Conservation (phyloP, 257 asterid genomes). For the Solanum ahanhuiri region DNA sequence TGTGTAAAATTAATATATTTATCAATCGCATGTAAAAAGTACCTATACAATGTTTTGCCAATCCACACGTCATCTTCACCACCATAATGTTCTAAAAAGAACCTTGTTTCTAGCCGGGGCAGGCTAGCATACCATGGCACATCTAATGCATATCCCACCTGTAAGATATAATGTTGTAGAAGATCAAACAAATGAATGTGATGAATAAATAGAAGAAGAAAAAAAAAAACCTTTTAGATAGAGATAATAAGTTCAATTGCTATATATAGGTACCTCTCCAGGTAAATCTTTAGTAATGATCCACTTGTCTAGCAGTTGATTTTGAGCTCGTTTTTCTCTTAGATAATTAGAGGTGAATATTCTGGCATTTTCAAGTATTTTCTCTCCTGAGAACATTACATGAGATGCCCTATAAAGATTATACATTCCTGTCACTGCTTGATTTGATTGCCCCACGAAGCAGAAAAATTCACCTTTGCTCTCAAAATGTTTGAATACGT, state of each 20-base stretch:
- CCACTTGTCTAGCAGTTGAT: constrained; percentile 79
- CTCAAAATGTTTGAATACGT: constrained; percentile 57
- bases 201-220: neutral
- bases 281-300: constrained; percentile 83
- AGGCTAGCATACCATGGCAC: constrained; percentile 73
- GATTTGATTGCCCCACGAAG: constrained; percentile 73
- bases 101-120: constrained; percentile 71
- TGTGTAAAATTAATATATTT: neutral
- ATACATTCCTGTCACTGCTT: constrained; percentile 87
- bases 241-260: neutral
- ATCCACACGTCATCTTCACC: constrained; percentile 94
- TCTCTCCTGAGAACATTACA: constrained; percentile 54
- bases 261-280: constrained; percentile 54
- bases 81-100: constrained; percentile 70
- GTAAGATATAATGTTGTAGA: neutral
- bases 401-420: constrained; percentile 81
- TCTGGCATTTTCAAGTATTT: constrained; percentile 33
- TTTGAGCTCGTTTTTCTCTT: constrained; percentile 31
- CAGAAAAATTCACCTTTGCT: constrained; percentile 65
- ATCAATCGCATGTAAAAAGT: neutral
- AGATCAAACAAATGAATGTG: neutral
- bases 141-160: constrained; percentile 77
- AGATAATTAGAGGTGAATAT: constrained; percentile 39
- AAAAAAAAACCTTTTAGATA: no score
- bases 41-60: constrained; percentile 91